Evolutionary conservation across 2,329 filamentous ascomycete species (phyloP).

Genomic region (Thyridium curvatum): DNA sequence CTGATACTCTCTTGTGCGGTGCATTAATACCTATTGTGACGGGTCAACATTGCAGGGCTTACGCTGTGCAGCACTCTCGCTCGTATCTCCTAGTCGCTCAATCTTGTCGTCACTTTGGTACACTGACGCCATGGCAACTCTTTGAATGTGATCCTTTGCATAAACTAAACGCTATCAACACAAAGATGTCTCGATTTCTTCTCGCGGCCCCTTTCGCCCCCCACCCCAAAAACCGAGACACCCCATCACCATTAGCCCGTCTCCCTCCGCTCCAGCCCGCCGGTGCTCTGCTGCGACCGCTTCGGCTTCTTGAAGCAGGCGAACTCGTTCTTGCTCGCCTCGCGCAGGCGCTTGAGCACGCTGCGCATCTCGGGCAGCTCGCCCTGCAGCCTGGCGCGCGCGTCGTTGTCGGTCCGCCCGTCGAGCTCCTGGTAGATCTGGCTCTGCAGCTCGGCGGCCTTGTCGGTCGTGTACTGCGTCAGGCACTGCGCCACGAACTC

Average conservation of each 20-base stretch:
- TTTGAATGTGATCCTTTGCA: no score
- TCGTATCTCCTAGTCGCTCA: no score
- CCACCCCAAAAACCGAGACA: no score
- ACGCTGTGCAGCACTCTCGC: no score
- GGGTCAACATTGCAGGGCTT: no score
- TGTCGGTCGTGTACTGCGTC: slow-evolving; percentile 80
- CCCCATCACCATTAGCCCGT: slow-evolving; percentile 10
- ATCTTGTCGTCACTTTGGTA: no score
- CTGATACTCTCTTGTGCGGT: no score
- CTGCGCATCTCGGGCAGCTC: slow-evolving; percentile 87
- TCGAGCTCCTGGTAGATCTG: slow-evolving; percentile 87
- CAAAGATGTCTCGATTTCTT: no score
- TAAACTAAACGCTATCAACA: neutral
- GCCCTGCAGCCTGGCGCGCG: slow-evolving; percentile 70
- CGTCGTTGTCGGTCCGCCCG: slow-evolving; percentile 80
- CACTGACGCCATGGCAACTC: no score
- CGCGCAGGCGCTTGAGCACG: slow-evolving; percentile 76
- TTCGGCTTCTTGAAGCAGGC: slow-evolving; percentile 71
- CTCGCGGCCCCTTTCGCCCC: neutral
- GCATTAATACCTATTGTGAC: no score
- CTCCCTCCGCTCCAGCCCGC: slow-evolving; percentile 11
- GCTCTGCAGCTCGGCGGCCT: slow-evolving; percentile 73
- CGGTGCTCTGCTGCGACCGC: slow-evolving; percentile 21
- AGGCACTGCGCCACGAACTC: slow-evolving; percentile 96
- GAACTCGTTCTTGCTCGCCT: slow-evolving; percentile 80